Percentiles rank a stretch among this genome's conserved stretches.
Evolutionary conservation across 2,329 filamentous ascomycete genomes (phyloP).

Genomic region (Colletotrichum sp.): DNA sequence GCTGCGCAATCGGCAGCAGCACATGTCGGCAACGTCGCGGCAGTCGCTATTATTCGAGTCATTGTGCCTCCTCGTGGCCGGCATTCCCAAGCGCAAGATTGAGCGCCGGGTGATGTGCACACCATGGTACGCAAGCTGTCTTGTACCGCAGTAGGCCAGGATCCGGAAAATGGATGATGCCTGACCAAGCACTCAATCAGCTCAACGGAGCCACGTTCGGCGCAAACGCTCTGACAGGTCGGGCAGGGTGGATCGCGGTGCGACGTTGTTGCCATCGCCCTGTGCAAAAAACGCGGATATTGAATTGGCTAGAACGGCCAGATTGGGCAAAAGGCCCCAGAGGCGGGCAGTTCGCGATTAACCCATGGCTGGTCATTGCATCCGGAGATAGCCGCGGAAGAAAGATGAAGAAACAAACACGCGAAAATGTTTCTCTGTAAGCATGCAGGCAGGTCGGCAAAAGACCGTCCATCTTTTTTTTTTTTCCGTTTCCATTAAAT

Average conservation of each 20-base stretch:
- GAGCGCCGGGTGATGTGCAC: neutral
- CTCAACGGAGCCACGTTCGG: neutral
- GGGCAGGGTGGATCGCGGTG: slow-evolving; percentile 4
- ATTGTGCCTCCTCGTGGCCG: neutral
- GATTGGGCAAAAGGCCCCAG: neutral
- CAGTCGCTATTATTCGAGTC: neutral
- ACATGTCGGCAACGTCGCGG: neutral
- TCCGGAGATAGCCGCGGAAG: slow-evolving; percentile 4
- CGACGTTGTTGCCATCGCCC: slow-evolving; percentile 2
- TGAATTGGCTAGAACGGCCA: neutral
- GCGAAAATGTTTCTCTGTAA: neutral
- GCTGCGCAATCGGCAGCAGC: neutral
- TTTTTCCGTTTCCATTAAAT: slow-evolving; percentile 13
- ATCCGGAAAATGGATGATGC: slow-evolving; percentile 6
- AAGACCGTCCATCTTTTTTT: neutral
- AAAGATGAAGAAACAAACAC: neutral
- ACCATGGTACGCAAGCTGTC: neutral
- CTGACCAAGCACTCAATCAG: slow-evolving; percentile 1
- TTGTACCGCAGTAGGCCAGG: neutral
- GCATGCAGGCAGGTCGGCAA: neutral
- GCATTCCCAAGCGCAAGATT: neutral
- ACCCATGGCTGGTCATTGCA: neutral
- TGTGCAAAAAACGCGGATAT: slow-evolving; percentile 1
- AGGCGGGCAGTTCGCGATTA: neutral
- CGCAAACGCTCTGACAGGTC: slow-evolving; percentile 11